Base-by-base conservation (phyloP, 371 early-diverging fungal genomes). In the Parasitella parasitica region DNA sequence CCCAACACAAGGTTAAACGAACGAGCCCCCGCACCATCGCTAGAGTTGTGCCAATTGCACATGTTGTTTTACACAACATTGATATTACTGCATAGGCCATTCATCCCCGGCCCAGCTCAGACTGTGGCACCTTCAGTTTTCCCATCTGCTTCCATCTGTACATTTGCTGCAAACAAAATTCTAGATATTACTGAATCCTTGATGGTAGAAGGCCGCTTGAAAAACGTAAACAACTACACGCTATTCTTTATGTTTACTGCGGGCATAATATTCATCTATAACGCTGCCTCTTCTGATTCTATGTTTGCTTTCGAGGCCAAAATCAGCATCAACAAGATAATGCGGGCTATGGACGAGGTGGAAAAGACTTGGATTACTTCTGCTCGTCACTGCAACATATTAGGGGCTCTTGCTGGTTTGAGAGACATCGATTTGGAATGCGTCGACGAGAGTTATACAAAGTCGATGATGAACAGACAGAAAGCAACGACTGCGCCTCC, bases 51-150 rank as follows among this genome's bases (percentile, higher is more conserved):
- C 27, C 83, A 83, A 30, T 41, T 83, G 20, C 91, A 91, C 50
- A 77, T 91, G 69, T 76, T 89, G 9, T 92, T 89, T 70, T 86
- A 92, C 68, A 89, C 90, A 2, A 81, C 89, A 38, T 60, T 88
- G 37, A 89, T 93, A 26, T 69, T 93, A 9, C 80, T 90, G 0
- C 91, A 93, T 59, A 86, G 91, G 3, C 92, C 92, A 3, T 87
- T 81, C 57, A 78, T 81, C 54, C 76, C 69, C 0, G 78, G 77
- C 0, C 71, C 72, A 1, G 54, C 53, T 12, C 78, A 77, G 24
- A 56, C 66, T 6, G 56, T 59, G 1, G 52, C 66, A 0, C 69
- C 67, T 11, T 76, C 78, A 9, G 73, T 75, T 0, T 75, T 80
- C 27, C 81, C 80, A 6, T 83, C 86, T 6, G 74, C 73, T 0